Conservation (phyloP, 208 protist genomes). For the Histomonas meleagridis region DNA sequence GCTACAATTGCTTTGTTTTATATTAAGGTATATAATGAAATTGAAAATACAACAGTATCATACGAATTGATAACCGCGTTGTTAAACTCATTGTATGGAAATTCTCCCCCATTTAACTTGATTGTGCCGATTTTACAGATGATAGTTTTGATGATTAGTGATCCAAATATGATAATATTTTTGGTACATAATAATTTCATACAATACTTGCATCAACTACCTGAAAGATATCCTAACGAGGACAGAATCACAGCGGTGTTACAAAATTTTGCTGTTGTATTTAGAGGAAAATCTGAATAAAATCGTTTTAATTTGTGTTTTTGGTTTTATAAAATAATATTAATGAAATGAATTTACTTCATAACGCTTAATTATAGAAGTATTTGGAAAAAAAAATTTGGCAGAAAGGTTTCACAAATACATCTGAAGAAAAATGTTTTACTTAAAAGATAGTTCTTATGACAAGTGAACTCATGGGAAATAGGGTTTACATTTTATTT, state of each 20-base stretch:
- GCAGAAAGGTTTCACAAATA: too few species aligned
- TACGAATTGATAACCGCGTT: not conserved
- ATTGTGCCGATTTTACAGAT: not conserved
- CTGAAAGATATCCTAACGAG: not conserved
- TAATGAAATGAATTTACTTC: too few species aligned
- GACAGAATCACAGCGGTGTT: not conserved
- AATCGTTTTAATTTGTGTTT: not conserved
- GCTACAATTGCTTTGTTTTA: not conserved
- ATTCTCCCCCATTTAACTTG: not conserved
- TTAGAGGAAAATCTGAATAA: not conserved
- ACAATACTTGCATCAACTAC: not conserved
- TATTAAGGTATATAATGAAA: not conserved
- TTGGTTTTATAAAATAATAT: too few species aligned
- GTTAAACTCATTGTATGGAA: not conserved
- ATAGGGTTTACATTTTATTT: too few species aligned
- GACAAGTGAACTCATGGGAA: too few species aligned
- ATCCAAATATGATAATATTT: not conserved
- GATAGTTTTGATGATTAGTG: not conserved
- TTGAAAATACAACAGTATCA: not conserved
- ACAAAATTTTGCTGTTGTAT: not conserved
- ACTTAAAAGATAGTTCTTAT: too few species aligned
- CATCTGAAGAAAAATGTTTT: too few species aligned
- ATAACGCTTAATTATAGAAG: too few species aligned
- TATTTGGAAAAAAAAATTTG: too few species aligned
- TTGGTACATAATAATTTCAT: not conserved